Percentiles rank a stretch among this genome's conserved stretches.
These are phyloP conservation scores for Hirsutella minnesotensis DNA, from an alignment of 2,329 filamentous ascomycete species.

Conservation along the genomic window DNA sequence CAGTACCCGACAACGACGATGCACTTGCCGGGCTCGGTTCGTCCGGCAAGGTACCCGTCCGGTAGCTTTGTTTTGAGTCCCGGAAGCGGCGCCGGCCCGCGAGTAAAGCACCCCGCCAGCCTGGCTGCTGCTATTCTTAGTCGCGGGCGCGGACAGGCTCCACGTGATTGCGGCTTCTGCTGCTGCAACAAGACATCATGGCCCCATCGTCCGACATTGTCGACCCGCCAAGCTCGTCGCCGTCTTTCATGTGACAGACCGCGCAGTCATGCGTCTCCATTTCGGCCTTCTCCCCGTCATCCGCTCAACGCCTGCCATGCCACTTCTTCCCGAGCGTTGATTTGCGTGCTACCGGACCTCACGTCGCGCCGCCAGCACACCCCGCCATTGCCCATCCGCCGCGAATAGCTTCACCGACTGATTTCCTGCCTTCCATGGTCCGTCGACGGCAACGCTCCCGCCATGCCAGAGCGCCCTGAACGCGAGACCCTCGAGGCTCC, in stretches of 20 bases:
- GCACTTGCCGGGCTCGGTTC: no score
- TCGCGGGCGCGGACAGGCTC: not conserved
- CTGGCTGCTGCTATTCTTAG: not conserved
- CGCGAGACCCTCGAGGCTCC: slow-evolving; percentile 20
- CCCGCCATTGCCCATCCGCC: no score
- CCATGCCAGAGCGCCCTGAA: slow-evolving; percentile 35
- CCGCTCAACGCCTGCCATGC: not conserved
- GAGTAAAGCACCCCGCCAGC: not conserved
- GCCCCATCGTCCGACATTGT: not conserved
- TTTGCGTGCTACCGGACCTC: no score
- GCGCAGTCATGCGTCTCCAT: not conserved
- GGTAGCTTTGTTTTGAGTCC: no score
- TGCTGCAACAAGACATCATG: not conserved
- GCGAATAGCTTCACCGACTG: no score
- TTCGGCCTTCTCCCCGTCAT: not conserved
- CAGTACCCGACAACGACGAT: no score
- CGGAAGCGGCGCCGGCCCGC: no score
- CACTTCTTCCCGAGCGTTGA: not conserved
- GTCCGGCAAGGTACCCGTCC: no score
- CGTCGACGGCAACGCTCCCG: slow-evolving; percentile 10
- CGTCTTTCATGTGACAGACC: not conserved
- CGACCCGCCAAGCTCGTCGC: not conserved
- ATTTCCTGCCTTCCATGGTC: slow-evolving; percentile 3
- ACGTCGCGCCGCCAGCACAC: no score
- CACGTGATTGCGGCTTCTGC: not conserved